Base-by-base conservation (phyloP, 352 stramenopile species). In the Pythium folliculosum region DNA sequence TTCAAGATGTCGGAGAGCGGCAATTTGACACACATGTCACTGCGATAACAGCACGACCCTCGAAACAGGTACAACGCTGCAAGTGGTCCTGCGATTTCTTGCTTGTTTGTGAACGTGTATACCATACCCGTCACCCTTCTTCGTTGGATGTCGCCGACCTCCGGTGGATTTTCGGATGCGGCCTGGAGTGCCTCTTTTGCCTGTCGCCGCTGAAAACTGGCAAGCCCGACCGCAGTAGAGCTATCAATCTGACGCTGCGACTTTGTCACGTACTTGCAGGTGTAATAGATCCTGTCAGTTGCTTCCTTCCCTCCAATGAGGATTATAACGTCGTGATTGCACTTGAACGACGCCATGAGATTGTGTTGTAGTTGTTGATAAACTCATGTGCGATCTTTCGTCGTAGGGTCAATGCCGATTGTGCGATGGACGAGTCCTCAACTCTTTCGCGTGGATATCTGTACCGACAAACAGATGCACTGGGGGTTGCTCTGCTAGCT, bases 21-120 rank as follows among this genome's bases (percentile, higher is more conserved):
- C 5, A 47, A 13, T 13, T 47, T 47, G 5, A 47, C 40, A 6
- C 14, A 21, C 5, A 16, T 19, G 17, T 47, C 40, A 22, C 61
- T 68, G 22, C 40, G n/a, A 22, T 68, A 68, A 27, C 50, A 56
- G 22, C 61, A 68, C 12, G 61, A 62, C 2, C 61, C 61, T 22
- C 61, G 50, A 25, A 68, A 22, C 1, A 67, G 0, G 21, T 60
- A 67, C 5, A 54, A 27, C 0, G 60, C 51, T 21, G 61, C 61
- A 5, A 68, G 27, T 49, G 61, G 61, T 14, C 61, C 61, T 5
- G 61, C 61, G 43, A 68, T 37, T 22, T 68, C 61, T 57, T 68
- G 52, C 35, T 68, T 68, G 53, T 68, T 68, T 3, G 61, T 68
- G 49, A 62, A 48, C 0, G 63, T 63, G 54, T 69, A 53, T 8